Conservation (phyloP, 1,284 basidiomycete species). For the Ustilago vetiveriae region DNA sequence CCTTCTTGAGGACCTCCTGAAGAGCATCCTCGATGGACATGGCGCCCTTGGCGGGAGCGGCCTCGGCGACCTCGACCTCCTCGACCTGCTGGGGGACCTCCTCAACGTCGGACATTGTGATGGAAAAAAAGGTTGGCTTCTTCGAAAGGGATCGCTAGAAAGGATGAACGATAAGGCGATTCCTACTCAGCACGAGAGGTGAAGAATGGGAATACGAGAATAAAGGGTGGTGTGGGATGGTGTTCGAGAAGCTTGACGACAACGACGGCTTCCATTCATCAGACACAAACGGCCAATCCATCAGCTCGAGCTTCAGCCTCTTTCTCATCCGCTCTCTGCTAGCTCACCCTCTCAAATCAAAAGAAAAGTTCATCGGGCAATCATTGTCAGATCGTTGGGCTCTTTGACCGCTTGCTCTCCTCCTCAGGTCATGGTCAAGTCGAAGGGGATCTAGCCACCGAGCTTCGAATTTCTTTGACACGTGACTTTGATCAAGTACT, state of each 20-base stretch:
- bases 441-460: no score
- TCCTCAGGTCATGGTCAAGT: no score
- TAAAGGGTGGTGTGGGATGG: constrained; percentile 9
- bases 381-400: not conserved
- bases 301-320: not conserved
- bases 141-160: constrained; percentile 62
- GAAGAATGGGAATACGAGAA: constrained; percentile 44
- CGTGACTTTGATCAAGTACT: constrained; percentile 1
- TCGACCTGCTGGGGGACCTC: constrained; percentile 68
- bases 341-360: not conserved
- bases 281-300: not conserved
- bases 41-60: constrained; percentile 76
- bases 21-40: constrained; percentile 97
- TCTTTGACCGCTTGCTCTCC: no score
- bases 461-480: not conserved
- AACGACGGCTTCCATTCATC: not conserved
- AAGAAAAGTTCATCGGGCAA: not conserved
- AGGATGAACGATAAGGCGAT: constrained; percentile 26
- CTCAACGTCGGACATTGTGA: constrained; percentile 66
- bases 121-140: constrained; percentile 55
- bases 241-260: not conserved
- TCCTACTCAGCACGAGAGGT: constrained; percentile 53
- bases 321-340: not conserved
- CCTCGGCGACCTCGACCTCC: constrained; percentile 78
- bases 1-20: constrained; percentile 93